Base-by-base conservation (phyloP, 768 basidiomycete genomes). In the Kwoniella sp. region DNA sequence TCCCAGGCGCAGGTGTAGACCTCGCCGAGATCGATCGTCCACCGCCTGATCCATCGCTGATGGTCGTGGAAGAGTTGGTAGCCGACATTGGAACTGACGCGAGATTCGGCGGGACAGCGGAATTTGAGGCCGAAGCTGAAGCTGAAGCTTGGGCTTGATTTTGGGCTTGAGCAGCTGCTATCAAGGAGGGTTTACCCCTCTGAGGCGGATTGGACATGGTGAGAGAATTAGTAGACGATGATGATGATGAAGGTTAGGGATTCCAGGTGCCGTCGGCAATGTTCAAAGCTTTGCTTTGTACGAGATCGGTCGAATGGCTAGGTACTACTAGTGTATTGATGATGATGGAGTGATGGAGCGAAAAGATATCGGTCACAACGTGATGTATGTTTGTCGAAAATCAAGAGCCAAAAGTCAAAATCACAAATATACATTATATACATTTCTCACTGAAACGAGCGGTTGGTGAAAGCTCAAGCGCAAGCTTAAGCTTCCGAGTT, bases 131-230 rank as follows among this genome's bases (percentile, higher is more conserved):
- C 8, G 60, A 44, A 10, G 21, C 22, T n/a, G 59, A 27, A 15
- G 58, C 27, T 9, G 60, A 44, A 10, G 21, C 22, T 26, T 46
- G 19, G 15, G 58, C 27, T 24, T 59, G 58, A 25, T 22, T 7
- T 53, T 63, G 62, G 33, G 25, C 26, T 53, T 64, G 62, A 21
- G 62, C 62, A 1, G 62, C 62, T n/a, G 62, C 62, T 17, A 64
- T 64, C 21, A 64, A 36, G 36, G 62, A 57, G 29, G 62, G 62
- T 53, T 64, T 64, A 29, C 54, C 53, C 26, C 61, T 52, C 7
- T 4, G 33, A 0, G 61, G 40, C 17, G 40, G 36, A 33, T 29
- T 27, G 25, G 51, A n/a, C 40, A 44, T 44, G 40, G 8, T 15
- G 40, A 44, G 17, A 15, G 10, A 44, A 33, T 6, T 44, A 19